Base-by-base conservation (phyloP, 2,329 filamentous ascomycete species). In the Eutypa lata region DNA sequence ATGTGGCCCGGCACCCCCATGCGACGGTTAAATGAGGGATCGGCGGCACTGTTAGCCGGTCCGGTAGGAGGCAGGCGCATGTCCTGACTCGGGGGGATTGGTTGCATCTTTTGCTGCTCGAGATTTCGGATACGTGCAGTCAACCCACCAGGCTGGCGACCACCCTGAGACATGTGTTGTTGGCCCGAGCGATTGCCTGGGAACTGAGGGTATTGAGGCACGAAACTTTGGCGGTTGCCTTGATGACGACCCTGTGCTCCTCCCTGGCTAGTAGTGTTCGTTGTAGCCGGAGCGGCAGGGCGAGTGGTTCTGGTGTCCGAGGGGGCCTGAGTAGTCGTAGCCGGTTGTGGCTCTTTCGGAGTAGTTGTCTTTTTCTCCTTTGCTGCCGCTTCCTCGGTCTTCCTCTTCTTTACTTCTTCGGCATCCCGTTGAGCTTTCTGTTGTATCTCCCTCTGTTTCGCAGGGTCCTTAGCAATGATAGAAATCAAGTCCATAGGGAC, bases 401-500 rank as follows among this genome's bases (percentile, higher is more conserved):
- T 84, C 68, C 64, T 74, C 62, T 62, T 75, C 7, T 72, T 69
- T n/a, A 81, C 71, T 57, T 86, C 82, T 57, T 90, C 86, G 2
- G 85, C 86, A 60, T 93, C 88, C 65, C 85, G 83, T 55, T 90
- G 84, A 1, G 91, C 91, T 71, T 92, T 95, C 62, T 91, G 88
- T 65, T 96, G 88, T 57, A 99, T 97, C 66, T 92, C 86, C 65
- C 91, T 86, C 72, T 97, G 94, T 75, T 97, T 99, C 45, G 78
- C 81, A n/a, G 91, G 91, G 67, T 99, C 94, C 69, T 97, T 99
- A 53, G 94, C 93, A 55, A 99, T 88, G 60, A 99, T 99, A 1
- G 90, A 88, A 26, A 99, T 91, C 35, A 99, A 75, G 70, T 99
- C 94, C 49, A 83, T 86, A 1, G 94, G 94, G 11, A 99, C 91